Base-by-base conservation (phyloP, 2,329 filamentous ascomycete species). In the Colletotrichum agaves region DNA sequence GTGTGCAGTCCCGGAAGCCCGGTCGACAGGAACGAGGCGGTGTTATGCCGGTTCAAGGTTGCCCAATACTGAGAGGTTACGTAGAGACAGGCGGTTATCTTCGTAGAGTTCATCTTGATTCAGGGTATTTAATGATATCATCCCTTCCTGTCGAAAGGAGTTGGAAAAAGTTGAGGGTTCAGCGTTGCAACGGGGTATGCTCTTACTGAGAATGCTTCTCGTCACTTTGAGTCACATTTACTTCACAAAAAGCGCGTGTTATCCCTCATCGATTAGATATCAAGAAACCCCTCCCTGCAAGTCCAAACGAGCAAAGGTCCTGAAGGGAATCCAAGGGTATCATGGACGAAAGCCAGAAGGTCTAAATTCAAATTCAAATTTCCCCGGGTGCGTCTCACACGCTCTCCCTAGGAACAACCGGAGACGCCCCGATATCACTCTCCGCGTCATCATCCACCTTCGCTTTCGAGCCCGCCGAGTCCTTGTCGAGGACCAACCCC, bases 391-490 rank as follows among this genome's bases (percentile, higher is more conserved):
- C 17, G 3, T 17, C 67, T 66, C 50, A 84, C 23, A 84, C 75
- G 31, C 73, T 76, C 71, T 84, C 82, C 5, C 73, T 74, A 3
- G 77, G 78, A 39, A 77, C 75, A 3, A 83, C 81, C 0, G 81
- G 81, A 0, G 71, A 73, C 5, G 73, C 75, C 3, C 75, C 75
- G 17, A 81, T 67, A 8, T 81, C 69, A 15, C 79, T 55, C 39
- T 27, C 27, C 2, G 80, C 75, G 0, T 69, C 75, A 12, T 77
- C 74, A 2, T 79, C 76, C 7, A 72, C 37, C 31, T 75, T 69
- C 62, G 8, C 17, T 31, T 5, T 37, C 53, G 69, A 43, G 70
- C 70, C 47, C 41, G 63, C 50, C n/a, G 23, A 49, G 55, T 75
- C 72, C 19, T 72, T 72, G 2, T 74, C 75, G 23, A 73, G 72